Evolutionary conservation across 768 basidiomycete species (phyloP), one percentile per base, ranked within the genome.

Genomic region (Leccinum barrowsii): DNA sequence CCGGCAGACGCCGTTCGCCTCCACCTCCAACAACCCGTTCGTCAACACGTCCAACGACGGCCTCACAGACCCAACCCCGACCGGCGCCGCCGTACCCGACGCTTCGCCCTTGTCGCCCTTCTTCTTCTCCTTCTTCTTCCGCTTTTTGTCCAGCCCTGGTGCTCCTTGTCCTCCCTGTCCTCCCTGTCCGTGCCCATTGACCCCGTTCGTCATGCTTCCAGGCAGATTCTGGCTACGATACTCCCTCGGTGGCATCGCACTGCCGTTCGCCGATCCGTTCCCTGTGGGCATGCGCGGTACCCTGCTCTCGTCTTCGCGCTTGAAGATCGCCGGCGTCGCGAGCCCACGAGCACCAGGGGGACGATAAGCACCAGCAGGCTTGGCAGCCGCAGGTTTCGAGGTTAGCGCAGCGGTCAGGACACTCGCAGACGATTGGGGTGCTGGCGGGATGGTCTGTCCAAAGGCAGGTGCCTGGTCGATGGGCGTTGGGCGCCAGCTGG

Each of bases 281-380:
- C n/a, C 70, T 6, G 75, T 76, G 55, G 81, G 80, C n/a, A 77
- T 68, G 17, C 75, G 77, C 7, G 85, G 79, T 2, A 78, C 75
- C 2, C 89, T 91, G 37, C 90, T 90, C 67, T 96, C 93, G 61
- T 97, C 96, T 70, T 94, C 92, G 17, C 95, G 83, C 74, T 90
- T 94, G 78, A 88, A 98, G 35, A 90, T 90, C 3, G 86, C 80
- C 1, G 95, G 93, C 1, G 95, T 94, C 48, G 89, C 85, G 1
- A 90, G 80, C 0, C 96, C 96, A 5, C 96, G 82, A 1, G 94
- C 94, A 11, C 94, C 94, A 11, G 94, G 96, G 0, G 96, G 96
- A 1, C 95, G 82, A 73, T 98, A 98, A 0, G 95, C 92, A 17
- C 92, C 95, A 0, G 88, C 85, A 1, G 91, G 82, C 65, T 88